Evolutionary conservation across 2,329 filamentous ascomycete species (phyloP), one percentile per base, ranked within the genome.

Genomic region (Exophiala dermatitidis): DNA sequence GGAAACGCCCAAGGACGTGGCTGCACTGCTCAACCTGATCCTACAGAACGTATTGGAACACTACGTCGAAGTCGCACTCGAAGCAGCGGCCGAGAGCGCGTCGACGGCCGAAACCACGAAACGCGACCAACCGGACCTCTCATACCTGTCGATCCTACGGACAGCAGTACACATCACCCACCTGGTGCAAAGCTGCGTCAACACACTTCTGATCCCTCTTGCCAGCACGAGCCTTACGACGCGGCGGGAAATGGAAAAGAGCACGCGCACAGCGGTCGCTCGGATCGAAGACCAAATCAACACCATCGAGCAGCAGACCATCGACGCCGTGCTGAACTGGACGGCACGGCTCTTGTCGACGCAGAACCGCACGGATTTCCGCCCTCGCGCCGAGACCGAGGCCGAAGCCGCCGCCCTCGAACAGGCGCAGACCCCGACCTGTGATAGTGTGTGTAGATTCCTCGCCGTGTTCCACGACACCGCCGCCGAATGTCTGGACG

Each of bases 1-100:
- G 53, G 93, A 98, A 63, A 96, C 90, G 3, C 89, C 93, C 10
- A 97, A 95, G 69, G 93, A 98, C 68, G 88, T 97, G 52, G 86
- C 85, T 43, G 83, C 88, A 56, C 78, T 97, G 28, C 78, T 96
- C 33, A 86, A 85, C 66, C 79, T 97, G 28, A 78, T 98, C 2
- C 79, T 97, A 45, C 83, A 83, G 32, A 88, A 86, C 63, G 90
- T 97, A 85, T 89, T 90, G 26, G 87, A 91, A 63, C 85, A 94
- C 48, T 86, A 85, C 58, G 72, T 86, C 31, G 82, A 85, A 64
- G 79, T 82, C 3, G 79, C 79, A 37, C 73, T 86, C 5, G 82
- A 85, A 56, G 78, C 80, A 61, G 85, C 88, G 30, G 82, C 85
- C 40, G 89, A 95, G 63, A 77, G 82, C 53, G 88, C 89, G 29